phyloP scores from a whole-genome alignment of 1,139 yeast species.

The Pichia sp. region DNA sequence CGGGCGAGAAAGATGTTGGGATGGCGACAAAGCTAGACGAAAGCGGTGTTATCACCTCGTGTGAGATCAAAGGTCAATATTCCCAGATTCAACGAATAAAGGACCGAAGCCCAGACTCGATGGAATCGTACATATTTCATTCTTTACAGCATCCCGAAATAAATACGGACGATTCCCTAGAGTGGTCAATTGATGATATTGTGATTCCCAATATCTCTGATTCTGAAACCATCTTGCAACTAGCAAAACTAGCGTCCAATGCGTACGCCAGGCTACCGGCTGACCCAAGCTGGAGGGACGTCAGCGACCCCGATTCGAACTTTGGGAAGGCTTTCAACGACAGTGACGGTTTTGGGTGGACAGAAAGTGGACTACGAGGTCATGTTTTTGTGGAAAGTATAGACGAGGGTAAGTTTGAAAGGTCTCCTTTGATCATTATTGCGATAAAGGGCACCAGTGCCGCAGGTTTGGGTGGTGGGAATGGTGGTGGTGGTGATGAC shows the following conservation, averaged over 20 bases:
- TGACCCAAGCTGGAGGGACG: slow-evolving; percentile 86
- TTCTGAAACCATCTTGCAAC: slow-evolving; percentile 61
- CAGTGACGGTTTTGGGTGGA: slow-evolving; percentile 79
- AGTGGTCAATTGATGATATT: slow-evolving; percentile 50
- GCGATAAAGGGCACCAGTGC: slow-evolving; percentile 93
- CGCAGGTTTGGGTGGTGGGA: slow-evolving; percentile 68
- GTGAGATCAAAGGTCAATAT: slow-evolving; percentile 6
- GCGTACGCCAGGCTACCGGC: slow-evolving; percentile 81
- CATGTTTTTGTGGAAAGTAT: slow-evolving; percentile 75
- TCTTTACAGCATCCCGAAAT: slow-evolving; percentile 49
- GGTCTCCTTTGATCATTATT: slow-evolving; percentile 58
- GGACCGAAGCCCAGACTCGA: slow-evolving; percentile 57
- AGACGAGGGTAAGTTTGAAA: slow-evolving; percentile 26
- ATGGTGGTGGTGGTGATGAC: slow-evolving; percentile 67
- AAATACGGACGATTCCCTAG: slow-evolving; percentile 40
- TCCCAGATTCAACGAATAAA: slow-evolving; percentile 43
- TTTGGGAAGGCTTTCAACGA: slow-evolving; percentile 21
- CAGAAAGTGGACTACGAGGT: slow-evolving; percentile 77
- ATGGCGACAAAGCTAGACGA: background rate
- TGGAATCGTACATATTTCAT: slow-evolving; percentile 62
- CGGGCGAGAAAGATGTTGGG: slow-evolving; percentile 4
- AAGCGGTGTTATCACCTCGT: slow-evolving; percentile 10
- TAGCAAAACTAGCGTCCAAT: slow-evolving; percentile 86
- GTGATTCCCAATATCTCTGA: slow-evolving; percentile 72
- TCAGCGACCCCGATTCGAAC: slow-evolving; percentile 34